These are phyloP conservation scores for Mesotaenium endlicherianum DNA, from an alignment of 139 green algal species.

Conservation along the genomic window DNA sequence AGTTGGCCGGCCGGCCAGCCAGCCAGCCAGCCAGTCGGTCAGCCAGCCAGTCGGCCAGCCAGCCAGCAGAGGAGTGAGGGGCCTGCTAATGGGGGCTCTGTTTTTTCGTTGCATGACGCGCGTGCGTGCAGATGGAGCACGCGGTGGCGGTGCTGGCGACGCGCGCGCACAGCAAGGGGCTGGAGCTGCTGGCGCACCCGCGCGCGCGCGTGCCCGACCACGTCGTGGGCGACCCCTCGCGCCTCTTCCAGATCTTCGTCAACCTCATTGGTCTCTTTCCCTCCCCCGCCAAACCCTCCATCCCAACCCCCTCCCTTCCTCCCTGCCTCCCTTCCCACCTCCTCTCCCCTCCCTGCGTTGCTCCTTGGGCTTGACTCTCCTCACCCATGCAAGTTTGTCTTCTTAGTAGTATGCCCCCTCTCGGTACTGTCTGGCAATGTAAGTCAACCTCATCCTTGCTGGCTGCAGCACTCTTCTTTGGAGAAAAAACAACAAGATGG, in stretches of 20 bases:
- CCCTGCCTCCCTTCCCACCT: neutral
- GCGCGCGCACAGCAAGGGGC: conserved; percentile 18
- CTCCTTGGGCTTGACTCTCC: neutral
- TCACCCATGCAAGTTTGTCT: neutral
- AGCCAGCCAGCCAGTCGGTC: too few species aligned
- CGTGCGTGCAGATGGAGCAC: conserved; percentile 36
- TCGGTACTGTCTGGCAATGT: neutral
- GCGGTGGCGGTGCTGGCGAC: conserved; percentile 21
- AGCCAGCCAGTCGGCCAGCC: too few species aligned
- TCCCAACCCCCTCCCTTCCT: neutral
- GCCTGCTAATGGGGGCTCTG: too few species aligned
- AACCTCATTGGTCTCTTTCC: neutral
- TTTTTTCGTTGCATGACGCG: too few species aligned
- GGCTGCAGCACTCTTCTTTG: neutral
- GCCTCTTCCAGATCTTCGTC: neutral
- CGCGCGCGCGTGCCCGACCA: neutral
- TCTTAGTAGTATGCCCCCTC: neutral
- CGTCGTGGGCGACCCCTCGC: conserved; percentile 26
- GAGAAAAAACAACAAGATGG: too few species aligned
- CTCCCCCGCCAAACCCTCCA: neutral
- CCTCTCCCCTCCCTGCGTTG: neutral
- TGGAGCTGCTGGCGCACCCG: conserved; percentile 7
- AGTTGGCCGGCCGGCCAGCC: too few species aligned
- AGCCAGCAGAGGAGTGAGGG: too few species aligned
- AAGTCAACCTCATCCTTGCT: neutral